Percentiles rank a stretch among this genome's conserved stretches.
phyloP scores from a whole-genome alignment of 2,329 filamentous ascomycete genomes.

The Coniochaeta sp. region DNA sequence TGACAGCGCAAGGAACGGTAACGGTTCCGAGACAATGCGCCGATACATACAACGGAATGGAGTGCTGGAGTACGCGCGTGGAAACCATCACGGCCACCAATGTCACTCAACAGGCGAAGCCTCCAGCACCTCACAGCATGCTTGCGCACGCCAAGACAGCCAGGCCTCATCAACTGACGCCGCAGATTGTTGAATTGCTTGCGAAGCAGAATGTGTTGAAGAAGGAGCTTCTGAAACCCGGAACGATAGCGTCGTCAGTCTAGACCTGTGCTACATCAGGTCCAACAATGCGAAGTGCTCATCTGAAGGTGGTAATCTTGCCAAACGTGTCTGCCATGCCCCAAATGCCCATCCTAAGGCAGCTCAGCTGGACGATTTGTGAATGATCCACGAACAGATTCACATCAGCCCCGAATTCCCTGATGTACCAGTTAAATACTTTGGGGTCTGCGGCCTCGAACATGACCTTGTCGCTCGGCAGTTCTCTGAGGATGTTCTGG shows the following conservation, averaged over 20 bases:
- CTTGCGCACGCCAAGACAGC: background rate
- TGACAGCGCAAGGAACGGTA: background rate
- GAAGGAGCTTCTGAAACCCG: background rate
- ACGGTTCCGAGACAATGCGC: background rate
- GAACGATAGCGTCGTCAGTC: no score
- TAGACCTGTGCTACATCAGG: no score
- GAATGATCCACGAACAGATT: conserved; percentile 52
- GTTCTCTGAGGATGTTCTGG: conserved; percentile 40
- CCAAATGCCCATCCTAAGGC: conserved; percentile 45
- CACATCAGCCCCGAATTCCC: conserved; percentile 49
- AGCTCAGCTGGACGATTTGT: conserved; percentile 48
- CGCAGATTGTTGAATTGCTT: background rate
- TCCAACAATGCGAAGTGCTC: background rate
- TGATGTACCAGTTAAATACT: conserved; percentile 50
- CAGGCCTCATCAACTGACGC: background rate
- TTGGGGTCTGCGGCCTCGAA: conserved; percentile 49
- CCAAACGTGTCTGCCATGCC: conserved; percentile 49
- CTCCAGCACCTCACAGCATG: background rate
- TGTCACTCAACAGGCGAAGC: background rate
- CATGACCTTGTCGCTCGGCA: conserved; percentile 47
- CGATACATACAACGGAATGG: background rate
- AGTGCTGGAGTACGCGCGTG: conserved; percentile 1
- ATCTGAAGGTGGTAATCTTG: conserved; percentile 33
- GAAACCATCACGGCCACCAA: conserved; percentile 1
- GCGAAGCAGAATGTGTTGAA: background rate